Evolutionary conservation across 2,329 filamentous ascomycete genomes (phyloP).

Genomic region (Monilinia fructicola): DNA sequence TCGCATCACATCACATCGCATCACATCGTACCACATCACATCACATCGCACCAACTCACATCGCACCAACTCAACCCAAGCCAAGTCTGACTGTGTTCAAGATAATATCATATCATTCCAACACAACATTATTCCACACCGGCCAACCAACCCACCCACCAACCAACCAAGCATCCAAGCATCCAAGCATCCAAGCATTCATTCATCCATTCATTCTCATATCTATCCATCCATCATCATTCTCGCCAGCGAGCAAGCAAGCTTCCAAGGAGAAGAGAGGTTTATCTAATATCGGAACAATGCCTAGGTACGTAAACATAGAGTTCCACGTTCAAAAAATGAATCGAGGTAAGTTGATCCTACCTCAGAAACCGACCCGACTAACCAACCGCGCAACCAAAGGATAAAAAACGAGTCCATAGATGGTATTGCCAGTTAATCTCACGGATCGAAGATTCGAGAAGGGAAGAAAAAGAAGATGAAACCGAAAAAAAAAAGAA

Average conservation of each 20-base stretch:
- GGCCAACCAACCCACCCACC: neutral
- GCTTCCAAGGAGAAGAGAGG: slow-evolving; percentile 4
- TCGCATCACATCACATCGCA: neutral
- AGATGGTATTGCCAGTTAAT: neutral
- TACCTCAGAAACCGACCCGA: neutral
- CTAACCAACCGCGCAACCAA: neutral
- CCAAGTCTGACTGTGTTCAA: no score
- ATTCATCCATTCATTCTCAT: neutral
- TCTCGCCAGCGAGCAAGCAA: neutral
- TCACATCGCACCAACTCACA: neutral
- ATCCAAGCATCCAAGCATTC: neutral
- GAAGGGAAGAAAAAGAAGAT: neutral
- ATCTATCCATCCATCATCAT: neutral
- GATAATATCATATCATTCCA: neutral
- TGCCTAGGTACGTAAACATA: neutral
- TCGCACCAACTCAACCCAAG: no score
- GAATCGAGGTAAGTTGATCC: neutral
- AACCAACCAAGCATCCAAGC: neutral
- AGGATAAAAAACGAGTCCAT: neutral
- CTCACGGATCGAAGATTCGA: neutral
- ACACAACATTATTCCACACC: neutral
- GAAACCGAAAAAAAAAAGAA: neutral
- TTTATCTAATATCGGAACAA: neutral
- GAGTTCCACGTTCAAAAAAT: neutral
- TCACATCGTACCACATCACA: no score